Conservation (phyloP, 768 basidiomycete genomes). For the Pisolithus albus region DNA sequence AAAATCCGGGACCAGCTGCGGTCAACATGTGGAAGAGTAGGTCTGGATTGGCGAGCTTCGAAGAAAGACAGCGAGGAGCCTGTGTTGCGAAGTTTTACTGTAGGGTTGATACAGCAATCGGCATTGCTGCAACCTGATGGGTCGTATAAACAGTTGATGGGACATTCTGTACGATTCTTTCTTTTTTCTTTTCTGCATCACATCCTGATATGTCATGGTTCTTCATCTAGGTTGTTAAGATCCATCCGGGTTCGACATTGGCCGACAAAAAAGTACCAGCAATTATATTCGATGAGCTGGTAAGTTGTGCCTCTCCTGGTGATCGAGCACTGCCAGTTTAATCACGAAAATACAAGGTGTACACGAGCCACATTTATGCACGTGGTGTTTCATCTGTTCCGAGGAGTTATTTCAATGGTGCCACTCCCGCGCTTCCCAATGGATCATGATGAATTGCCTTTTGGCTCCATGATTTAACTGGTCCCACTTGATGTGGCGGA, state of each 20-base stretch:
- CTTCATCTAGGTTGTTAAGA: slow-evolving; percentile 57
- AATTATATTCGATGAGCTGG: slow-evolving; percentile 92
- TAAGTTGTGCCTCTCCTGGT: slow-evolving; percentile 31
- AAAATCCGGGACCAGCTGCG: slow-evolving; percentile 78
- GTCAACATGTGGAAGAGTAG: slow-evolving; percentile 51
- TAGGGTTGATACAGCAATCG: slow-evolving; percentile 75
- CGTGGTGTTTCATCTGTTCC: slow-evolving; percentile 84
- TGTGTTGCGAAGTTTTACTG: slow-evolving; percentile 63
- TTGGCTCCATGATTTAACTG: neutral
- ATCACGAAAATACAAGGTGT: slow-evolving; percentile 41
- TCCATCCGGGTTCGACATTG: slow-evolving; percentile 84
- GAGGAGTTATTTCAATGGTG: slow-evolving; percentile 39
- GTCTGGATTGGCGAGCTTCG: slow-evolving; percentile 53
- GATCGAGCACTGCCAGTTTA: neutral
- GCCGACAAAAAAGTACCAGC: slow-evolving; percentile 76
- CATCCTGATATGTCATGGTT: slow-evolving; percentile 1
- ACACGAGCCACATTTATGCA: slow-evolving; percentile 82
- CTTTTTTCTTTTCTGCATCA: neutral
- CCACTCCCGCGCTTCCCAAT: slow-evolving; percentile 11
- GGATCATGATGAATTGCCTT: slow-evolving; percentile 3
- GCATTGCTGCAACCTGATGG: slow-evolving; percentile 84
- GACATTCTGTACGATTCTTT: slow-evolving; percentile 46
- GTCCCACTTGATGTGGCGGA: neutral
- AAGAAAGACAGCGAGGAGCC: slow-evolving; percentile 61
- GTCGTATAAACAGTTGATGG: slow-evolving; percentile 77